Percentiles rank a stretch among this genome's conserved stretches.
Evolutionary conservation across 495 filamentous ascomycete species (phyloP).

Genomic region (Penicillium cosmopolitanum): DNA sequence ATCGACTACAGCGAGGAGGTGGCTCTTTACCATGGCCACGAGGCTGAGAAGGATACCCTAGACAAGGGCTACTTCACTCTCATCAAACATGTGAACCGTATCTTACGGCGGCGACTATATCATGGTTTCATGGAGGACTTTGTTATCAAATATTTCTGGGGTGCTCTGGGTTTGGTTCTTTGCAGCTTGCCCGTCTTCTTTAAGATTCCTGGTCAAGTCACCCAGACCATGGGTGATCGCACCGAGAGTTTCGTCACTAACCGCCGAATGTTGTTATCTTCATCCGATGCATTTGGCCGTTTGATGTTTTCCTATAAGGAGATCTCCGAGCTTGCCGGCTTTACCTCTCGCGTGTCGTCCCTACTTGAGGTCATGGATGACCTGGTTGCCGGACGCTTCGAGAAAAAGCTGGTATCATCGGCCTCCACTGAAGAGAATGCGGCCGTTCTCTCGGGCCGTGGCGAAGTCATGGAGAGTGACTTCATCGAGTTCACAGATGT

Average conservation of each 20-base stretch:
- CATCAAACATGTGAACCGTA: constrained; percentile 98
- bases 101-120: constrained; percentile 84
- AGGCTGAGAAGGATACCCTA: constrained; percentile 93
- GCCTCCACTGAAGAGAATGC: constrained; percentile 77
- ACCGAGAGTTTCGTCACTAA: constrained; percentile 98
- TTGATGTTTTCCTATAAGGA: constrained; percentile 99
- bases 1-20: constrained; percentile 97
- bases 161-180: constrained; percentile 87
- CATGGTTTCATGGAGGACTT: constrained; percentile 99
- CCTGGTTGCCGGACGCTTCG: constrained; percentile 81
- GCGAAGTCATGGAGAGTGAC: constrained; percentile 72
- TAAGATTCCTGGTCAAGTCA: constrained; percentile 77
- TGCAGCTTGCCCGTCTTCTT: constrained; percentile 97
- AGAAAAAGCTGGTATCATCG: constrained; percentile 94
- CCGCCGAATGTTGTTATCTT: constrained; percentile 83
- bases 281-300: constrained; percentile 93
- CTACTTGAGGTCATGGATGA: constrained; percentile 95
- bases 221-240: constrained; percentile 80
- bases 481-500: constrained; percentile 89
- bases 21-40: constrained; percentile 89
- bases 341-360: constrained; percentile 87
- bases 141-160: constrained; percentile 99
- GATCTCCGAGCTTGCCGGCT: constrained; percentile 91
- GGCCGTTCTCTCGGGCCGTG: constrained; percentile 77
- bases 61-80: constrained; percentile 99